A percentile compares a stretch with the other conserved stretches of the same genome.
Evolutionary conservation across 768 basidiomycete species (phyloP).

Genomic region (Amanita fuliginea): DNA sequence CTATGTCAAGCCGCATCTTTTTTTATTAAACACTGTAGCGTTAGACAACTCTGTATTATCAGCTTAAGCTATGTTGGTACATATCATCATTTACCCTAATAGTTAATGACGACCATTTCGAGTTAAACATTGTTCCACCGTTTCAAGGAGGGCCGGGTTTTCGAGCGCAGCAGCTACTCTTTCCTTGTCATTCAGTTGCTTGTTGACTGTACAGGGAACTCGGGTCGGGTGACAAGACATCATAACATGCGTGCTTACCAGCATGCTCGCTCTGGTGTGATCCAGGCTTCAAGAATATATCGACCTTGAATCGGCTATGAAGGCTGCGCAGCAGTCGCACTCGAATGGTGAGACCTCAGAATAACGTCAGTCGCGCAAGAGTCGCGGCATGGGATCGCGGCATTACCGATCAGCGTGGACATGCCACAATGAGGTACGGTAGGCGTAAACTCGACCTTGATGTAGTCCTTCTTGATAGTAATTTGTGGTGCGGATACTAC

Average conservation of each 20-base stretch:
- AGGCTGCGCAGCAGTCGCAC: conserved; percentile 84
- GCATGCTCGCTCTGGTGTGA: conserved; percentile 93
- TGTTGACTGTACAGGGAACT: conserved; percentile 59
- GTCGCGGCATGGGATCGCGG: conserved; percentile 6
- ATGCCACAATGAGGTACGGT: conserved; percentile 97
- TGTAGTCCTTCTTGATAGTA: conserved; percentile 39
- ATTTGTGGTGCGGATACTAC: conserved; percentile 92
- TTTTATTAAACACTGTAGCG: neutral
- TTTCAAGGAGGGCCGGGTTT: conserved; percentile 76
- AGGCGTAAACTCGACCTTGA: conserved; percentile 90
- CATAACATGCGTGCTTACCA: conserved; percentile 32
- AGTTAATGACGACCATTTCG: neutral
- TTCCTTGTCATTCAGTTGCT: conserved; percentile 98
- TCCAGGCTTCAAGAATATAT: conserved; percentile 86
- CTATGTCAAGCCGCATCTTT: neutral
- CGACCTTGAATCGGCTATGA: conserved; percentile 88
- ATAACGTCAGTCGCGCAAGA: conserved; percentile 1
- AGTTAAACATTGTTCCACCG: conserved; percentile 53
- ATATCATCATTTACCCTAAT: neutral
- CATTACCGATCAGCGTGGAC: conserved; percentile 88
- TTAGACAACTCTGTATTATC: conserved; percentile 3
- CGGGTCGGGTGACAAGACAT: neutral
- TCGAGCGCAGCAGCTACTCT: conserved; percentile 95
- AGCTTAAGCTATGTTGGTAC: neutral
- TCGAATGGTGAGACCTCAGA: conserved; percentile 83